These are phyloP conservation scores for Scheffersomyces insectosa DNA, from an alignment of 1,139 yeast genomes.

Conservation along the genomic window DNA sequence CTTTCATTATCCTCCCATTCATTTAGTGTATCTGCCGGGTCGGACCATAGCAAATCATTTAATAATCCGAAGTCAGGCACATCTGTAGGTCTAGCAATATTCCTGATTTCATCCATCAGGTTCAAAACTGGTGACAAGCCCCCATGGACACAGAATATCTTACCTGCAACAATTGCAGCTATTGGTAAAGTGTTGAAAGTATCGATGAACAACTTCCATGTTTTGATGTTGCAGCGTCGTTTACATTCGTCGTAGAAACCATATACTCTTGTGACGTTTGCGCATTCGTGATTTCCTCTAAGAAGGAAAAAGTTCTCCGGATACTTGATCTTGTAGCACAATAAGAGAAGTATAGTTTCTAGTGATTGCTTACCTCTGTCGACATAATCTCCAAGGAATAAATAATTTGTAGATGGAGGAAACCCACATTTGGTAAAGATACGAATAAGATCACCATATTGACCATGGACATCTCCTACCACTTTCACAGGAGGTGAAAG, in stretches of 20 bases:
- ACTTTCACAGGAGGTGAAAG: conserved; percentile 94
- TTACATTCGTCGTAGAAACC: conserved; percentile 98
- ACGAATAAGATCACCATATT: conserved; percentile 86
- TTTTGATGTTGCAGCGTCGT: conserved; percentile 79
- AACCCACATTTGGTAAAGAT: conserved; percentile 95
- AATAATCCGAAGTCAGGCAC: conserved; percentile 94
- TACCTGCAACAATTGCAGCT: conserved; percentile 94
- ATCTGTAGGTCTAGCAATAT: conserved; percentile 92
- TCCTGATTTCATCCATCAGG: conserved; percentile 88
- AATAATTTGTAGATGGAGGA: conserved; percentile 93
- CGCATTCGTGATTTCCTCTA: conserved; percentile 97
- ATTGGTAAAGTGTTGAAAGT: conserved; percentile 93
- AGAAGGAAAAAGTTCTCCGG: conserved; percentile 93
- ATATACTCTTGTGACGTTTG: conserved; percentile 91
- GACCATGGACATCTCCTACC: conserved; percentile 98
- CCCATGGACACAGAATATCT: conserved; percentile 96
- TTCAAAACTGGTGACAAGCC: conserved; percentile 91
- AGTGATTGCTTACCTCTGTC: conserved; percentile 95
- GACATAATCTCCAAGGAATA: conserved; percentile 93
- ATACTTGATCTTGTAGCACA: conserved; percentile 92
- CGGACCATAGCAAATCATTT: conserved; percentile 93
- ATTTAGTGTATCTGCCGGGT: conserved; percentile 90
- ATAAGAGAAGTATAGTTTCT: conserved; percentile 80
- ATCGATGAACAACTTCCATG: conserved; percentile 92
- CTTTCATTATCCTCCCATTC: conserved; percentile 99